Evolutionary conservation across 2,329 filamentous ascomycete genomes (phyloP), one percentile per base, ranked within the genome.

Genomic region (Arthrocladium fulminans): DNA sequence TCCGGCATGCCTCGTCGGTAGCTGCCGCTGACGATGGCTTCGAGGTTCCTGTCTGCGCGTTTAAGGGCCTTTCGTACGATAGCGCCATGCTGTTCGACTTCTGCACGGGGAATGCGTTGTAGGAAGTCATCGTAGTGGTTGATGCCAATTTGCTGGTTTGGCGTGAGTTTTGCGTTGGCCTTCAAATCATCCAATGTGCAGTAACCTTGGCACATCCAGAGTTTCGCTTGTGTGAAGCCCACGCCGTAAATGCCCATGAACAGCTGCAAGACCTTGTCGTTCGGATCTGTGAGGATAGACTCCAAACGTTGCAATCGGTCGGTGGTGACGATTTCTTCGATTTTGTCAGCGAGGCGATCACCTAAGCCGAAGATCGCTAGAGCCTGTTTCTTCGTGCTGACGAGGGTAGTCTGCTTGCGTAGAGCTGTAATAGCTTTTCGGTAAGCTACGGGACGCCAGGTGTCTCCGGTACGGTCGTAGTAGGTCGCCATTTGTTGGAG

Each of bases 261-360:
- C 0, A 78, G 63, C 49, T 82, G 77, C 1, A 94, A 67, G 0
- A 79, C 66, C 13, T 73, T 66, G 54, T 88, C 80, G n/a, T 74
- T 71, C 0, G 83, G 78, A 40, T 94, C 84, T 2, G 73, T 66
- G 47, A 77, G 75, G 0, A 84, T 79, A 57, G 82, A 79, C 27
- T 94, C 84, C 0, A 96, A 73, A 30, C 83, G 76, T 35, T 76
- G 76, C 1, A 96, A 75, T 22, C 74, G 73, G 58, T 87, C 77
- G 0, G 87, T 95, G 32, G 74, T 73, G 2, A 80, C 86, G 37
- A 96, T 94, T 61, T 96, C 90, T 59, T 92, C 86, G 54, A 97
- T 92, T 64, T 95, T 95, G 22, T 77, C 72, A 0, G 88, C 88
- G 1, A 96, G 69, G 1, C 86, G 76, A 9, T 72, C 59, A 6